Base-by-base conservation (phyloP, 1,139 yeast species). In the Scheffersomyces titani region DNA sequence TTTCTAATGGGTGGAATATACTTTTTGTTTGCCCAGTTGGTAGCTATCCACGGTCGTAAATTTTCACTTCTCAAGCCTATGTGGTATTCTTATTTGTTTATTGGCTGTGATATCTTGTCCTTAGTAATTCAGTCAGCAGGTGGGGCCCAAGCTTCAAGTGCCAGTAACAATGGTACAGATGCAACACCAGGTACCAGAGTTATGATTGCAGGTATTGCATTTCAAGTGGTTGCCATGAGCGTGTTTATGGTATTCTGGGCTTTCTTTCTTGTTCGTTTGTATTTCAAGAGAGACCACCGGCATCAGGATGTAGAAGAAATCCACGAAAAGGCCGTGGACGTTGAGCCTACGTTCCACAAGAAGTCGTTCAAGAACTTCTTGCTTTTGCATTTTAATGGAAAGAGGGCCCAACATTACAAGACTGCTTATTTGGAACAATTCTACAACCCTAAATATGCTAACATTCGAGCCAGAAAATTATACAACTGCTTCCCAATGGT, bases 1-100 rank as follows among this genome's bases (percentile, higher is more conserved):
- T 92, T 93, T 69, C 80, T 90, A 55, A 90, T 91, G 92, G 98
- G 90, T 4, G 97, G 97, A 4, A 79, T 92, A 6, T 92, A 92
- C 72, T 90, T 85, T 65, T 74, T 88, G 53, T 79, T 92, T 64
- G 96, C 92, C 4, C 92, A 90, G 70, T 64, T 89, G 60, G 85
- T 89, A 51, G 85, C 89, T 54, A 76, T 90, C 7, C 89, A 85
- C 69, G 96, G 97, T 6, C 76, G 84, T 52, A 70, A 78, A 49
- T 87, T 75, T 65, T 85, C 96, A 1, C 67, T 82, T 0, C 70
- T 92, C 57, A 83, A 81, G 62, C 97, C 98, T 3, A 85, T 89
- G 86, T 81, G 83, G 70, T 92, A 92, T 70, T 83, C 92, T 0
- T 84, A 86, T 63, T 76, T 89, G 44, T 90, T 90, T 67, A 85